Base-by-base conservation (phyloP, 2,329 filamentous ascomycete species). In the Colletotrichum australisinense region DNA sequence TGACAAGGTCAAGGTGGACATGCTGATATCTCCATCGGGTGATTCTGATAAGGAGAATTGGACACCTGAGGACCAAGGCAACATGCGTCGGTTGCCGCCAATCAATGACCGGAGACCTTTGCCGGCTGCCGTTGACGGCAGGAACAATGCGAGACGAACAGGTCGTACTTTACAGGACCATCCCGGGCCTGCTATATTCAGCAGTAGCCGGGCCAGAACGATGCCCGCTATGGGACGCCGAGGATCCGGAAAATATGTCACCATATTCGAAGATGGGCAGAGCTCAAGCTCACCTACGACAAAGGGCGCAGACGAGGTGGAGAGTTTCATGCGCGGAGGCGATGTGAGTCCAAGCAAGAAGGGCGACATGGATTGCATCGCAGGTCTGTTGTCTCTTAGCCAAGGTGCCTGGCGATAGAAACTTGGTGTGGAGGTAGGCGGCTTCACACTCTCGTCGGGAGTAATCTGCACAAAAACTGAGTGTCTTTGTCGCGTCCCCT, bases 1-100 rank as follows among this genome's bases (percentile, higher is more conserved):
- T 26, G 65, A 75, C 19, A 83, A 83, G 70, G 81, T 83, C 63
- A 86, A 86, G 72, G 78, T 84, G 19, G 81, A 81, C 5, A 81
- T 82, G 78, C 76, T 85, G 57, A 78, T 82, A 12, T 85, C 82
- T 28, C 80, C 68, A 32, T 73, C 58, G 81, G 38, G 60, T 62
- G 95, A 98, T 78, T 98, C 95, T 1, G 96, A 98, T 81, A 98
- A 98, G 84, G 96, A 98, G 84, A 98, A 98, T 80, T 97, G 95
- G 89, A 90, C 86, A 79, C 92, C 87, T 1, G 87, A 86, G 75
- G 86, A 86, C 75, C 85, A 87, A 55, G 86, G 82, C 9, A 85
- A 83, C 74, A 78, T 82, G 65, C 82, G 74, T 26, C 73, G 56
- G 78, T 75, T 64, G 76, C 67, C 62, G 68, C 77, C 77, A 75